Evolutionary conservation across 176 grass and related monocot species (phyloP), one percentile per base, ranked within the genome.

Genomic region (Dactylis glomerata): DNA sequence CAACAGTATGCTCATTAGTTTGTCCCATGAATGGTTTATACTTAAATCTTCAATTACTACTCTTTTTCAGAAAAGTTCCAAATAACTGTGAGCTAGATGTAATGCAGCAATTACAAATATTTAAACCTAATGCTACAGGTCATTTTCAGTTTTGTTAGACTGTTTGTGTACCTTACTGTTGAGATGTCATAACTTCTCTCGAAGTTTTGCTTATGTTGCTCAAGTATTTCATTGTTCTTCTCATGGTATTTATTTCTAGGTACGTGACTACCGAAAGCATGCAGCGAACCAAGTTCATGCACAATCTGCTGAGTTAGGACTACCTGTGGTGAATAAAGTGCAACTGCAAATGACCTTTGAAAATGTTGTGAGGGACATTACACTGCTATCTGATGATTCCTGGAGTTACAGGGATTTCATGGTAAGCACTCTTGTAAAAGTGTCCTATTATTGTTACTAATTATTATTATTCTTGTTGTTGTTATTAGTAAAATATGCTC

Each of bases 331-430:
- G 81, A 92, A 92, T 74, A 99, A 99, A 96, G 88, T 94, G 54
- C 81, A 41, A 40, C 88, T 99, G 56, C 88, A 73, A 73, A 96
- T 99, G 96, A 93, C 93, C 57, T 86, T 99, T 81, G 96, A 99
- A 87, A 99, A 99, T 99, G 84, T 99, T 89, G 88, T 96, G 73
- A 99, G 91, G 81, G 93, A 99, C 69, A 92, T 99, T 46, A 77
- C 84, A 8, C 73, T 83, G 67, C 88, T 99, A 78, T 92, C 96
- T 80, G 96, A 96, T 71, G 93, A 99, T 89, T 99, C 96, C 82
- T 99, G 96, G 96, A 99, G 87, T 36, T 99, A 99, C 84, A 90
- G 93, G 70, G 92, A 96, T 93, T 92, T 96, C 79, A 83, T 99
- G 93, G 97, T 99, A 76, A 94, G 86, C 76, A 79, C 80, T 82